Conservation (phyloP, 23 red algal genomes). For the Cyanidiococcus yangmingshanensis region DNA sequence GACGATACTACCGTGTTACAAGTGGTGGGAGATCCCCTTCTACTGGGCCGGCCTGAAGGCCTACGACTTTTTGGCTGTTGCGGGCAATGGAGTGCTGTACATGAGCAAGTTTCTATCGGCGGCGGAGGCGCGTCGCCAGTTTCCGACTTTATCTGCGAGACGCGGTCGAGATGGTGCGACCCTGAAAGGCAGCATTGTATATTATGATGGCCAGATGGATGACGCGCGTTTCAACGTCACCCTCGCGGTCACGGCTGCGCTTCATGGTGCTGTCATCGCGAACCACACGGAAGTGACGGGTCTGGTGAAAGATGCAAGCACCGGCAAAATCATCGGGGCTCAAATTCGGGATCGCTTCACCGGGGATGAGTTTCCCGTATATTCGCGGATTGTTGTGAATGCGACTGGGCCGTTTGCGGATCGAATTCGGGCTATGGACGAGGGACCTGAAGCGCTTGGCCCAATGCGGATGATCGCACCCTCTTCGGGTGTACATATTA, state of each 20-base stretch:
- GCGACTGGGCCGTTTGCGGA: conserved; percentile 86
- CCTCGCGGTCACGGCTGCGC: conserved; percentile 63
- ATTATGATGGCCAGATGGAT: conserved; percentile 88
- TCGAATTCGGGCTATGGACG: conserved; percentile 55
- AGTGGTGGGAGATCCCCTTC: conserved; percentile 92
- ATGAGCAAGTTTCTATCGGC: conserved; percentile 71
- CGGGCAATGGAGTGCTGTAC: conserved; percentile 63
- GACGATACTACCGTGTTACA: conserved; percentile 84
- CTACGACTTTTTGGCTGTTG: conserved; percentile 58
- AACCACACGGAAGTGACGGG: conserved; percentile 80
- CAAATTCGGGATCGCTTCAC: conserved; percentile 51
- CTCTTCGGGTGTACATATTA: conserved; percentile 64
- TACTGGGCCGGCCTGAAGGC: conserved; percentile 77
- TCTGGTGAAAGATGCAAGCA: conserved; percentile 31
- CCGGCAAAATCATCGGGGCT: conserved; percentile 42
- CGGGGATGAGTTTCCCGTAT: conserved; percentile 63
- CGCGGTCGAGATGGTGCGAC: conserved; percentile 36
- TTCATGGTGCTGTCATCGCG: conserved; percentile 72
- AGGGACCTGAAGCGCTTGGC: conserved; percentile 17
- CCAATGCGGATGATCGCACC: conserved; percentile 44
- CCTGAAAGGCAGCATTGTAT: conserved; percentile 77
- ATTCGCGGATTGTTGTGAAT: conserved; percentile 67
- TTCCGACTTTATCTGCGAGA: conserved; percentile 55
- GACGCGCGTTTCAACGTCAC: conserved; percentile 70
- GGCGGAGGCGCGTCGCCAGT: conserved; percentile 60